Evolutionary conservation across 2,329 filamentous ascomycete genomes (phyloP).

Genomic region (Aschersonia sp.): DNA sequence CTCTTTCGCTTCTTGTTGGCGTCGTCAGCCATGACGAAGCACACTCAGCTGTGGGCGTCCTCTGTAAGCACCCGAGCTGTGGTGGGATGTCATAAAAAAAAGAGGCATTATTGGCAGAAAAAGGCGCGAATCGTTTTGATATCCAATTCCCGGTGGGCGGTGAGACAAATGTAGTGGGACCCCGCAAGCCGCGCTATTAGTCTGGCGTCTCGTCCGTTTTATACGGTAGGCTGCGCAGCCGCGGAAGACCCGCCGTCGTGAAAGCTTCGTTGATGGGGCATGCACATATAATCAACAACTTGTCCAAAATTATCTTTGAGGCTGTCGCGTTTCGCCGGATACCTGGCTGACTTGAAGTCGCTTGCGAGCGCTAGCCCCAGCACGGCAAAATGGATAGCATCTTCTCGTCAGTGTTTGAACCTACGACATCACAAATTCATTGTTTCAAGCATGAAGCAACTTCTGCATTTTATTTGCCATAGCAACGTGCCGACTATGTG

Average conservation of each 20-base stretch:
- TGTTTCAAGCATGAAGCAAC: conserved; percentile 5
- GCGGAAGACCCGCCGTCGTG: no score
- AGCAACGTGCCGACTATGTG: conserved; percentile 9
- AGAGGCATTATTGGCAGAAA: neutral
- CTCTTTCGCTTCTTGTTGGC: conserved; percentile 41
- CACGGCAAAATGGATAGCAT: no score
- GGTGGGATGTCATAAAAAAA: conserved; percentile 9
- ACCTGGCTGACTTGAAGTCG: no score
- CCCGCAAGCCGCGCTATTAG: no score
- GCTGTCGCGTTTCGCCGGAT: no score
- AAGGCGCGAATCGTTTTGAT: conserved; percentile 1
- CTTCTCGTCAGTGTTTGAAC: no score
- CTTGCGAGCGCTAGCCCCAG: no score
- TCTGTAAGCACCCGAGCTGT: neutral
- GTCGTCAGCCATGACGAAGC: conserved; percentile 19
- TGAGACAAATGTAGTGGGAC: neutral
- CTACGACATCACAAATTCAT: neutral
- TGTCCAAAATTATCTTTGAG: no score
- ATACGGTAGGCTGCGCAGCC: no score
- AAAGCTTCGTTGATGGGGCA: no score
- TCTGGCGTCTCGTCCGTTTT: no score
- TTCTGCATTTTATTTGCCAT: conserved; percentile 13
- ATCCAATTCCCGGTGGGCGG: neutral
- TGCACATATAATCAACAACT: no score
- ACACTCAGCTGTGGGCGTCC: neutral